phyloP scores from a whole-genome alignment of 805 yeast species.

The Sporopachydermia quercuum region DNA sequence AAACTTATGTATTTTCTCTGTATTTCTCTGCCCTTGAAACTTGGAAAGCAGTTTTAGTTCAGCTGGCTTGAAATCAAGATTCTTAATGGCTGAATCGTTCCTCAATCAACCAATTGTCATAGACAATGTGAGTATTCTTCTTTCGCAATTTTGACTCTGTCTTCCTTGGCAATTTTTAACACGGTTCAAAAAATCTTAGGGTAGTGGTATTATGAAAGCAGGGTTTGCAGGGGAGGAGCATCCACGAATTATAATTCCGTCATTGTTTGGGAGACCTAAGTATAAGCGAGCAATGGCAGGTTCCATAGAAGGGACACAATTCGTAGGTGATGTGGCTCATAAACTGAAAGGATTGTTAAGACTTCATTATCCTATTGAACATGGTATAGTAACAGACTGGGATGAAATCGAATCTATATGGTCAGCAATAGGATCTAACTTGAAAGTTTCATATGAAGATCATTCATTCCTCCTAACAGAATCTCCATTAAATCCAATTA shows the following conservation, averaged over 20 bases:
- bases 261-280: slow-evolving; percentile 65
- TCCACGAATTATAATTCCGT: slow-evolving; percentile 52
- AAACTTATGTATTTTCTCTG: no score
- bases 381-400: slow-evolving; percentile 76
- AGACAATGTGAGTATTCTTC: slow-evolving; percentile 33
- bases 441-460: slow-evolving; percentile 50
- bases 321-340: slow-evolving; percentile 66
- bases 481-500: slow-evolving; percentile 66
- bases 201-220: slow-evolving; percentile 73
- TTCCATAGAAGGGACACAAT: slow-evolving; percentile 46
- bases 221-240: slow-evolving; percentile 89
- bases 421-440: slow-evolving; percentile 46
- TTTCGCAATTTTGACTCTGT: not conserved
- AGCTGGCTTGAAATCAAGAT: no score
- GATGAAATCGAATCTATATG: slow-evolving; percentile 73
- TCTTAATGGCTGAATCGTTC: slow-evolving; percentile 13
- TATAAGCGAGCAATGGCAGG: slow-evolving; percentile 75
- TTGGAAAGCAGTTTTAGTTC: no score
- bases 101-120: slow-evolving; percentile 62
- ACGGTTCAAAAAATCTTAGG: no score
- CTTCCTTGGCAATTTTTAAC: no score
- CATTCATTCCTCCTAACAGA: slow-evolving; percentile 85
- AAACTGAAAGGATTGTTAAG: slow-evolving; percentile 62
- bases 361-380: slow-evolving; percentile 57
- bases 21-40: no score